Evolutionary conservation across 75 land plant genomes (phyloP), one percentile per base, ranked within the genome.

Genomic region (Ceratopteris richardii): DNA sequence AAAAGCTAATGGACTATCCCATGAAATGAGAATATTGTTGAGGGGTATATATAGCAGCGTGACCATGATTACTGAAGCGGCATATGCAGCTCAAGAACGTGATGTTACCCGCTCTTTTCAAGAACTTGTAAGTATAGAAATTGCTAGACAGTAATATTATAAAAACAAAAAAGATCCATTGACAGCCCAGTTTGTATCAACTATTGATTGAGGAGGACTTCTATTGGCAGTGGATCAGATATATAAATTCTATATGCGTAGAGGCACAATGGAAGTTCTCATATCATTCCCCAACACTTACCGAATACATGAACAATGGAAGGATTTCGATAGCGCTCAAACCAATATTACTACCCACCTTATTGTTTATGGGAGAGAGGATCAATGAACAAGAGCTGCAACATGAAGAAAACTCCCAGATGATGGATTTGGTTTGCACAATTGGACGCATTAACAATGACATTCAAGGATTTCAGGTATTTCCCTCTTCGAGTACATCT

Each of bases 211-310:
- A 2, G 22, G 11, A 40, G 26, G 42, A 63, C 56, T 62, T 47
- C 20, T 81, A 92, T 89, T 88, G 94, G 94, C 79, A 92, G 97
- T 92, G 97, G 97, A 52, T 72, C 33, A 54, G 60, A 36, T 68
- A 73, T 56, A 29, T 85, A 14, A 63, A 60, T 22, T 80, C 94
- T 14, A 69, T 74, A 74, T 44, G 64, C 79, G 70, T 36, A 26
- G 97, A 92, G 61, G 77, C 86, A 6, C 65, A 92, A 26, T 84
- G 93, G 89, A 24, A 31, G 22, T 56, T 36, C 22, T 43, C 80
- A 13, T 62, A 72, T 20, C 64, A 68, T 26, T 56, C 60, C 14
- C 89, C 97, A 6, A 57, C 84, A 5, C 9, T 85, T 44, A 76
- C 78, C 29, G 86, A 84, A 43, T 92, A 92, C 51, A 73, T 88